Evolutionary conservation across 23 red algal species (phyloP), one percentile per base, ranked within the genome.

Genomic region (Pyropia haitanensis): DNA sequence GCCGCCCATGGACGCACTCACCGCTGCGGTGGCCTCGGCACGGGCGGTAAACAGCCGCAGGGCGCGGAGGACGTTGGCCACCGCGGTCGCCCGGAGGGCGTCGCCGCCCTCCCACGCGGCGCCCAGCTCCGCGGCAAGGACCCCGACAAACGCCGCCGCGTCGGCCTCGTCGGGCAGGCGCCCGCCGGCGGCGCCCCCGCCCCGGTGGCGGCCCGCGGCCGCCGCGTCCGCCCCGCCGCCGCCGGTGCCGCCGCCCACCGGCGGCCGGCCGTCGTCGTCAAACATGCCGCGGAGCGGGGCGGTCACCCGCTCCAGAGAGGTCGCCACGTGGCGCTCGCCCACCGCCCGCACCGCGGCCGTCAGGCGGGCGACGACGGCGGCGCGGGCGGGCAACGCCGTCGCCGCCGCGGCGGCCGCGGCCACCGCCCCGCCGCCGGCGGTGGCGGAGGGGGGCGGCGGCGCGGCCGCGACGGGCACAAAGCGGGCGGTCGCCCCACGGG

Each of bases 21-120:
- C 69, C 27, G 80, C 80, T 0, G 81, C 81, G 51, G 70, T 76
- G 72, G 75, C 81, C 56, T 87, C 81, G 24, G 81, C 70, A 3
- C 76, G 68, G 18, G 71, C 76, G 2, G 70, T 68, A 51, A 61
- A 87, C 17, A 87, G 25, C 20, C 81, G 68, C 46, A 87, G 56
- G 18, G 70, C 70, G 24, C 53, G 61, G 15, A 72, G 52, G 23
- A 77, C 81, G 59, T 87, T 87, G 24, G 52, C 59, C 5, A 87
- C 81, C n/a, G 81, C 68, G 16, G 60, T 87, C 16, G 52, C 61
- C 15, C 67, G 63, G 5, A 77, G 64, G 13, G 39, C 5, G 51
- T 87, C 70, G 22, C 19, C 32, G 53, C 76, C 70, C 54, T 27
- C 58, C 17, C 81, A 33, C 18, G 81, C 52, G 1, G 51, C 71